Percentiles rank a stretch among this genome's conserved stretches.
Evolutionary conservation across 2,329 filamentous ascomycete species (phyloP).

Genomic region (Sordariomycetes sp.): DNA sequence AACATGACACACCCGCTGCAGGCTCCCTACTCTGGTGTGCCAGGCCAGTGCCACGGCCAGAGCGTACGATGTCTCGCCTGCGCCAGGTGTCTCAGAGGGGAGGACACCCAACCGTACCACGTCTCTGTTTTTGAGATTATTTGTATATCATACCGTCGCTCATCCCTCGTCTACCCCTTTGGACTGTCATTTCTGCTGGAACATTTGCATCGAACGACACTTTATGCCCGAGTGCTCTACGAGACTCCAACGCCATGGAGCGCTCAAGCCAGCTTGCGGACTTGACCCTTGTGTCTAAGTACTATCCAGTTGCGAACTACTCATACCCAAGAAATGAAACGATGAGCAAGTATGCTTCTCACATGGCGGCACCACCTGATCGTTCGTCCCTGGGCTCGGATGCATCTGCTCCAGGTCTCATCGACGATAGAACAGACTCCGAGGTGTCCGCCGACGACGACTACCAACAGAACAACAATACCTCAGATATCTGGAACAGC

Average conservation of each 20-base stretch:
- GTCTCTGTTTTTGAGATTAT: conserved; percentile 5
- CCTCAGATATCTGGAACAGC: conserved; percentile 39
- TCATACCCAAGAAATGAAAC: conserved; percentile 25
- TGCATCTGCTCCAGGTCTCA: conserved; percentile 35
- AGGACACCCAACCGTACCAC: not conserved
- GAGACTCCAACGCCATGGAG: conserved; percentile 19
- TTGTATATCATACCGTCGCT: conserved; percentile 9
- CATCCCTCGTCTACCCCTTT: conserved; percentile 1
- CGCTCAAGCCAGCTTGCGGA: conserved; percentile 23
- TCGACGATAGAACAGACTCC: conserved; percentile 41
- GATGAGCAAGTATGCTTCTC: not conserved
- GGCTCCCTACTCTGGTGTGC: too few species aligned
- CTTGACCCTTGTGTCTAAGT: conserved; percentile 28
- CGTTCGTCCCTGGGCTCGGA: conserved; percentile 36
- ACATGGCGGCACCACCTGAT: conserved; percentile 8
- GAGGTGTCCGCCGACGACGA: conserved; percentile 43
- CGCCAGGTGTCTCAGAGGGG: not conserved
- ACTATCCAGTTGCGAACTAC: conserved; percentile 29
- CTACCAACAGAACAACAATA: conserved; percentile 34
- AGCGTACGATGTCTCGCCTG: conserved; percentile 4
- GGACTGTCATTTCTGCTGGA: not conserved
- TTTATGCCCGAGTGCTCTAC: not conserved
- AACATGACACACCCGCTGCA: too few species aligned
- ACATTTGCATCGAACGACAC: too few species aligned
- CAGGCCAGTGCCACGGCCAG: too few species aligned